Conservation (phyloP, 2,329 filamentous ascomycete genomes). For the Claviceps digitariae region DNA sequence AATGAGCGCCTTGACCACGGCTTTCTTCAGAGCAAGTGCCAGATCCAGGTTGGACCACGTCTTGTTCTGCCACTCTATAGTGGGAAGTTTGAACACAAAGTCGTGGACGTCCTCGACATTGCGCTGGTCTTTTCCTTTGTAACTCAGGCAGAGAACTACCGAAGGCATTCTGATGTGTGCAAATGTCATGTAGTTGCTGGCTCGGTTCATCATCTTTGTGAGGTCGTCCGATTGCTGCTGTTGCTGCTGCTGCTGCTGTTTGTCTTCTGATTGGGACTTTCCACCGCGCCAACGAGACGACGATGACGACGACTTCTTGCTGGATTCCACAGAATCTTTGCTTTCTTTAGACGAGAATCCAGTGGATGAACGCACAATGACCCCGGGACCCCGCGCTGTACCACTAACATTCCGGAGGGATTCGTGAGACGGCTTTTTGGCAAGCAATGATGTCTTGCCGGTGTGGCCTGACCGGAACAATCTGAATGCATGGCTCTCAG, state of each 20-base stretch:
- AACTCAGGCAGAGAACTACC: constrained; percentile 87
- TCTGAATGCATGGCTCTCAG: constrained; percentile 31
- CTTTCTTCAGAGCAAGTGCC: constrained; percentile 82
- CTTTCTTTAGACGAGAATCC: constrained; percentile 28
- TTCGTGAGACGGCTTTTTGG: constrained; percentile 43
- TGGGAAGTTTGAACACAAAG: constrained; percentile 90
- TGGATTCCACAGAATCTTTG: constrained; percentile 22
- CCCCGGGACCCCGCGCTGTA: constrained; percentile 21
- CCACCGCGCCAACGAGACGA: constrained; percentile 37
- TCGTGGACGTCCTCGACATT: constrained; percentile 96
- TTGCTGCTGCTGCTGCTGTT: constrained; percentile 45
- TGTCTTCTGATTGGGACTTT: constrained; percentile 35
- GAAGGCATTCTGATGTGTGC: constrained; percentile 90
- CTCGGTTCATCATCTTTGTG: constrained; percentile 89
- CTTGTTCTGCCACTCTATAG: constrained; percentile 94
- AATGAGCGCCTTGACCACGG: constrained; percentile 85
- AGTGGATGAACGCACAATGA: constrained; percentile 31
- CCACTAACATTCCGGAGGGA: constrained; percentile 32
- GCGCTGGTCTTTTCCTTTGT: constrained; percentile 90
- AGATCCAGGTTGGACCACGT: constrained; percentile 98
- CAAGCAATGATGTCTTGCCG: constrained; percentile 25
- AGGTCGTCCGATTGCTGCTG: constrained; percentile 65
- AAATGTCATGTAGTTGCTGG: constrained; percentile 95
- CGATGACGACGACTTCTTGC: constrained; percentile 29
- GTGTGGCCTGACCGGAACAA: constrained; percentile 33